A percentile compares a stretch with the other conserved stretches of the same genome.
These are phyloP conservation scores for Cryptosporidium meleagridis DNA, from an alignment of 169 alveolate species.

Conservation along the genomic window DNA sequence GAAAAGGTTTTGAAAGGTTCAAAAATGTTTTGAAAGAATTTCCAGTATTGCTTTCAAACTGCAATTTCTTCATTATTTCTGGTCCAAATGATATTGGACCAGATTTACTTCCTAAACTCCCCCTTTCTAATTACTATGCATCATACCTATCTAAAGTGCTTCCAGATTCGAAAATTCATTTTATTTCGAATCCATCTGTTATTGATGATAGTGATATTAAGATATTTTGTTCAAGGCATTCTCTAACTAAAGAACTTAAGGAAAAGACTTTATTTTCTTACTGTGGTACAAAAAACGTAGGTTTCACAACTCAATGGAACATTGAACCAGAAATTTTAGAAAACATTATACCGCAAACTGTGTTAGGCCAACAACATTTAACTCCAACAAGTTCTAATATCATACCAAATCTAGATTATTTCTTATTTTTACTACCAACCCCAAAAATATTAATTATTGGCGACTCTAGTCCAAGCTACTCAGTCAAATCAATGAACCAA, in stretches of 20 bases:
- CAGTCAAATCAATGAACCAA: conserved; percentile 33
- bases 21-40: background rate
- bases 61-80: conserved; percentile 24
- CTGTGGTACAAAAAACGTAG: conserved; percentile 27
- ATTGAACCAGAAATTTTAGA: conserved; percentile 28
- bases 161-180: conserved; percentile 11
- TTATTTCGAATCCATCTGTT: conserved; percentile 29
- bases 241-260: conserved; percentile 53
- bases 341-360: conserved; percentile 37
- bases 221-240: conserved; percentile 18
- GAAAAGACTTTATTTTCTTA: conserved; percentile 67
- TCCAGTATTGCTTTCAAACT: conserved; percentile 15
- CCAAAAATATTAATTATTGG: conserved; percentile 56
- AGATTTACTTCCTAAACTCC: conserved; percentile 53
- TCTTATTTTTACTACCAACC: conserved; percentile 32
- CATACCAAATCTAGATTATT: conserved; percentile 23
- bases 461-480: conserved; percentile 60
- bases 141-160: conserved; percentile 18
- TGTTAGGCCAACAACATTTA: conserved; percentile 53
- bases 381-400: conserved; percentile 65
- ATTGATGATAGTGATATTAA: conserved; percentile 3
- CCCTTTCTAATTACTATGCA: conserved; percentile 37
- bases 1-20: conserved; percentile 13
- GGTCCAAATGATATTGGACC: conserved; percentile 74
- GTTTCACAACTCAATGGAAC: conserved; percentile 31